phyloP scores from a whole-genome alignment of 2,329 filamentous ascomycete genomes.

The Paracoccidioides brasiliensis region DNA sequence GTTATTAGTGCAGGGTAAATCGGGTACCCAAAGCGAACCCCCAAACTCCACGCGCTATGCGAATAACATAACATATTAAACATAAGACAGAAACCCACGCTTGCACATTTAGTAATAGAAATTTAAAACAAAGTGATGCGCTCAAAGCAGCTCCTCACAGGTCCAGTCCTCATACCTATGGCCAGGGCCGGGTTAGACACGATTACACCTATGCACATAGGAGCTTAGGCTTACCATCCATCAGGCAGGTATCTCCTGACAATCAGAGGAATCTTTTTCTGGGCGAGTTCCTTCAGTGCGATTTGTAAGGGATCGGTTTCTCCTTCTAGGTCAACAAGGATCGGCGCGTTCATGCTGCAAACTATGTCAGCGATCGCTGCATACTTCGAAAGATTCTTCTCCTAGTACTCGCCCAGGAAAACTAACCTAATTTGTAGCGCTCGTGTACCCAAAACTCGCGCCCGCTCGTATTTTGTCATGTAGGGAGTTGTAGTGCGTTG shows the following conservation, averaged over 20 bases:
- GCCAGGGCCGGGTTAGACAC: not conserved
- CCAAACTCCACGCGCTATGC: conserved; percentile 13
- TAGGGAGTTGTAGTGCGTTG: conserved; percentile 89
- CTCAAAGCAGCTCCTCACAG: conserved; percentile 74
- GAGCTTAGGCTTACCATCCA: conserved; percentile 58
- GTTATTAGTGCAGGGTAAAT: not conserved
- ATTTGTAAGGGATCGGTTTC: conserved; percentile 97
- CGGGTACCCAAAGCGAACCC: not conserved
- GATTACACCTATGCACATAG: not conserved
- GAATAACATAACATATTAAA: conserved; percentile 2
- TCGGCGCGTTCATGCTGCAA: conserved; percentile 84
- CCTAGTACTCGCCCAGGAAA: not conserved
- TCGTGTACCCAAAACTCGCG: conserved; percentile 81
- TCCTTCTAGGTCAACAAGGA: conserved; percentile 90
- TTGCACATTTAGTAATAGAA: not conserved
- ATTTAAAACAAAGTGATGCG: not conserved
- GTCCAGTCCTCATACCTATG: conserved; percentile 97
- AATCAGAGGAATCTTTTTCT: conserved; percentile 97
- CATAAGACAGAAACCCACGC: not conserved
- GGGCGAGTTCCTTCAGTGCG: conserved; percentile 88
- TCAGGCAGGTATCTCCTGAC: conserved; percentile 92
- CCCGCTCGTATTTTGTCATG: conserved; percentile 98
- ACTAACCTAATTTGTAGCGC: conserved; percentile 87
- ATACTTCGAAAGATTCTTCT: not conserved
- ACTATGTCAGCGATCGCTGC: conserved; percentile 14